Evolutionary conservation across 805 yeast genomes (phyloP).

Genomic region (Candida ipomoeae): DNA sequence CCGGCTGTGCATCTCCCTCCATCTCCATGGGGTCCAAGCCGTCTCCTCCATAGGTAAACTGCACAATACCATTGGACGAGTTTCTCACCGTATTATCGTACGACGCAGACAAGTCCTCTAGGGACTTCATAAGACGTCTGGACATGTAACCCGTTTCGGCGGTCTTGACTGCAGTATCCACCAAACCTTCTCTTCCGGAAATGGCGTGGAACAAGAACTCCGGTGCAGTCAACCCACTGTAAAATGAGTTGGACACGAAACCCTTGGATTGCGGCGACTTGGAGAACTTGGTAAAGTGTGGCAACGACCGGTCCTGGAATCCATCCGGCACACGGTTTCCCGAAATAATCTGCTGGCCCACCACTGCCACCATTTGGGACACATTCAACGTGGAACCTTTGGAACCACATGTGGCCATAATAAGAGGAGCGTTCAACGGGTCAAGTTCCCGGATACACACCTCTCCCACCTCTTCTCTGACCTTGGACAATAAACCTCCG

Average conservation of each 20-base stretch:
- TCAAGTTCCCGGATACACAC: slow-evolving; percentile 92
- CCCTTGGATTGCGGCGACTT: slow-evolving; percentile 98
- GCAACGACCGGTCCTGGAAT: slow-evolving; percentile 97
- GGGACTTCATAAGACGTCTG: slow-evolving; percentile 93
- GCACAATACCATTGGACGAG: slow-evolving; percentile 94
- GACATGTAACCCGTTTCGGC: slow-evolving; percentile 99
- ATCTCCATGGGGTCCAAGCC: slow-evolving; percentile 96
- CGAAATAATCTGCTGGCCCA: slow-evolving; percentile 96
- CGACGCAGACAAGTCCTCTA: slow-evolving; percentile 90
- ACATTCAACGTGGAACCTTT: slow-evolving; percentile 97
- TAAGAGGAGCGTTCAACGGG: slow-evolving; percentile 88
- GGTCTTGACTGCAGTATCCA: slow-evolving; percentile 98
- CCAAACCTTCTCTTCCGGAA: slow-evolving; percentile 99
- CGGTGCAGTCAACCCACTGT: slow-evolving; percentile 97
- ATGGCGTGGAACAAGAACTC: slow-evolving; percentile 99
- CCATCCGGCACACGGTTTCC: slow-evolving; percentile 99
- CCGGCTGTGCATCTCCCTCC: slow-evolving; percentile 99
- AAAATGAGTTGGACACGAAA: slow-evolving; percentile 93
- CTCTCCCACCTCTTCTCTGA: slow-evolving; percentile 98
- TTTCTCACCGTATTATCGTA: slow-evolving; percentile 95
- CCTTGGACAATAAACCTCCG: slow-evolving; percentile 93
- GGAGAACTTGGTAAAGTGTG: slow-evolving; percentile 93
- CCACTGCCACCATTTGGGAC: slow-evolving; percentile 99
- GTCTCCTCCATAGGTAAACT: slow-evolving; percentile 97
- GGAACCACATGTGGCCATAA: slow-evolving; percentile 99